Evolutionary conservation across 2,329 filamentous ascomycete genomes (phyloP).

Genomic region (Beauveria scarabaeidicola): DNA sequence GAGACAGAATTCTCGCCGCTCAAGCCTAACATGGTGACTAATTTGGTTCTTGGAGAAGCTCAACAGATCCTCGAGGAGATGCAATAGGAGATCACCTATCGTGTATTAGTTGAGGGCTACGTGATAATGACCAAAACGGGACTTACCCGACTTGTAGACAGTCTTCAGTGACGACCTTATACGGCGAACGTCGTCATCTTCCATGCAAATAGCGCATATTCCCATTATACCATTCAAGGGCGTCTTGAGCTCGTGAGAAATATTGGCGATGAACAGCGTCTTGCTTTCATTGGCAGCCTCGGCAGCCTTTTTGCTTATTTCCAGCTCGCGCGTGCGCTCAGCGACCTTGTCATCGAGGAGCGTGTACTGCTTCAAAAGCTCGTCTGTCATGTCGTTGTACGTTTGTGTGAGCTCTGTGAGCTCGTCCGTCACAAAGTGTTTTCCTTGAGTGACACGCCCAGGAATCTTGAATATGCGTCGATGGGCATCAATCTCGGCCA

Average conservation of each 20-base stretch:
- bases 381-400: constrained; percentile 91
- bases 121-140: background rate
- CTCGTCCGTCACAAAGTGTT: constrained; percentile 74
- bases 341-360: constrained; percentile 77
- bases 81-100: constrained; percentile 63
- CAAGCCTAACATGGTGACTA: constrained; percentile 70
- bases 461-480: constrained; percentile 72
- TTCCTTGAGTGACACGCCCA: constrained; percentile 66
- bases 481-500: constrained; percentile 27
- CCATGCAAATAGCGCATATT: constrained; percentile 90
- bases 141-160: constrained; percentile 68
- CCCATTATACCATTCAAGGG: constrained; percentile 93
- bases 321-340: constrained; percentile 73
- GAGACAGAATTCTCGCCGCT: constrained; percentile 77
- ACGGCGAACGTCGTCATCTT: constrained; percentile 68
- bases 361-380: constrained; percentile 78
- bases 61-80: constrained; percentile 79
- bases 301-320: constrained; percentile 83
- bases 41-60: constrained; percentile 96
- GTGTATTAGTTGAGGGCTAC: background rate
- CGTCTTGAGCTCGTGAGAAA: constrained; percentile 80
- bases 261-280: constrained; percentile 95
- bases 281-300: constrained; percentile 97
- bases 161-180: constrained; percentile 79
- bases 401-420: constrained; percentile 73